These are phyloP conservation scores for Cucumis variabilis DNA, from an alignment of 331 rosid species.

Conservation along the genomic window DNA sequence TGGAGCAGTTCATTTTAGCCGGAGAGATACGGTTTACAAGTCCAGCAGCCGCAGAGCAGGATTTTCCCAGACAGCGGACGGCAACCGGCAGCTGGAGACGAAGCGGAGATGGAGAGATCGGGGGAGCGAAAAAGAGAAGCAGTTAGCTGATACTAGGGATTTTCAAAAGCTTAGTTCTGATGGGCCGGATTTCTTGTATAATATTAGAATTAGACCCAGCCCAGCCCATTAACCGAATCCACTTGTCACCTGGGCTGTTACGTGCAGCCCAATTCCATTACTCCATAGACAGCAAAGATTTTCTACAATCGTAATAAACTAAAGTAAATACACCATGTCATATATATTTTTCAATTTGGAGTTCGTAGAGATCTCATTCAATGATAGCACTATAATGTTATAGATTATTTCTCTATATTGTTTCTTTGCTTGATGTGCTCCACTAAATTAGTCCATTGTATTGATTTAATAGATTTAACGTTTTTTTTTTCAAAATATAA, in stretches of 20 bases:
- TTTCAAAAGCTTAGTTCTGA: neutral
- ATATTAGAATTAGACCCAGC: neutral
- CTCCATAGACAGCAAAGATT: too few species aligned
- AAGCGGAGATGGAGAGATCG: constrained; percentile 6
- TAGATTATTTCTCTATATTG: too few species aligned
- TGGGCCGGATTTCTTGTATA: neutral
- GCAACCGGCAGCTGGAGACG: constrained; percentile 18
- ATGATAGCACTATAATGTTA: too few species aligned
- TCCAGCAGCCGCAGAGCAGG: neutral
- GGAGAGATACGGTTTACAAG: constrained; percentile 38
- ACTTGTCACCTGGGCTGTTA: neutral
- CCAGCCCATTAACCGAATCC: constrained; percentile 1
- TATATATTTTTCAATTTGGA: too few species aligned
- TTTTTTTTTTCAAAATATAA: neutral
- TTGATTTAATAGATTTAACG: too few species aligned
- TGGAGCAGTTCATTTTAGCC: constrained; percentile 64
- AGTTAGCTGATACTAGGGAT: neutral
- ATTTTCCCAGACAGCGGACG: neutral
- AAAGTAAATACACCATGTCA: too few species aligned
- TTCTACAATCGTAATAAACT: too few species aligned
- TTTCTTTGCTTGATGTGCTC: too few species aligned
- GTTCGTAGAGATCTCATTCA: too few species aligned
- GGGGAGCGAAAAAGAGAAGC: neutral
- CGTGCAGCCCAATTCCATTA: neutral
- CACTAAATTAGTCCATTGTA: too few species aligned